Base-by-base conservation (phyloP, 176 grass and related monocot genomes). In the Carex myosuroides region DNA sequence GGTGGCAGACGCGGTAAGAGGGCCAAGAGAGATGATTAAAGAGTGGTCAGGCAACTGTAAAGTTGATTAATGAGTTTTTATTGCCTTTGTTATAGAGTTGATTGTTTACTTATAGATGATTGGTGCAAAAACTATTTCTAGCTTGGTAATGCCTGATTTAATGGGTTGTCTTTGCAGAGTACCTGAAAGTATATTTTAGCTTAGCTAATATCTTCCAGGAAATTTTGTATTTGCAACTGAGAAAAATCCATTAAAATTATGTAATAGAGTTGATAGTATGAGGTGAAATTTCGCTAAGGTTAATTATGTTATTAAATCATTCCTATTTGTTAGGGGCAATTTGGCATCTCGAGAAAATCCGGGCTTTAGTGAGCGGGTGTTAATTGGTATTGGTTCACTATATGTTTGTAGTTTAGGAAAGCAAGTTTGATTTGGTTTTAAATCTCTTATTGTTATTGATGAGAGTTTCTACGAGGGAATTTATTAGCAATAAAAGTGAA, bases 1-100 rank as follows among this genome's bases (percentile, higher is more conserved):
- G 66, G 70, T 44, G 86, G 32, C 8, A 42, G 81, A 30, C 58
- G 54, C 29, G 58, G 22, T 9, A 90, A 85, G 61, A 87, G 87
- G 79, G 80, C 20, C 8, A 89, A 87, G 79, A 81, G 14, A 37
- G 52, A 32, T 41, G 66, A 65, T 79, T 72, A 64, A 55, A 66
- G 72, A 44, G 35, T 41, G 53, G 52, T 71, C 13, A 50, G 33
- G 26, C 56, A 81, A 62, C 62, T 5, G 26, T 60, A 29, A 42
- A 44, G 56, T 62, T 60, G 18, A 81, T 64, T 22, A 48, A 44
- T 81, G 8, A 4, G 30, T 39, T 14, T 59, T 21, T 71, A 18
- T 44, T 42, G 21, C 39, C 14, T 6, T 81, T 1, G 41, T 59
- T 8, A 3, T 63, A 26, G 12, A 52, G 70, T 75, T 75, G 44